Conservation (phyloP, 1,284 basidiomycete species). For the Coniophora puteana region DNA sequence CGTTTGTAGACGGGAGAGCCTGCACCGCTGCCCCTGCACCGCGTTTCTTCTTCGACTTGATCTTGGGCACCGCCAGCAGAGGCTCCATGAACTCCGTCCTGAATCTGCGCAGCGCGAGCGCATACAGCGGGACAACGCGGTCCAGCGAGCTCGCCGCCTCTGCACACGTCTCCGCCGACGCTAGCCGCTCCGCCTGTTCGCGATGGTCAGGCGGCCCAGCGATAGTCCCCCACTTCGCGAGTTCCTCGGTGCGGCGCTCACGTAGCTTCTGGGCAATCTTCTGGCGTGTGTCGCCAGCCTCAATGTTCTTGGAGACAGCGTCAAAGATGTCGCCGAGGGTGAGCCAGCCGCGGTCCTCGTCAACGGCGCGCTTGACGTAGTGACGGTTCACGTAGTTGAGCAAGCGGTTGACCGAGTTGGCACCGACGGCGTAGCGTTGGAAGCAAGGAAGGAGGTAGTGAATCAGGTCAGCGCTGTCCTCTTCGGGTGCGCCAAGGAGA, state of each 20-base stretch:
- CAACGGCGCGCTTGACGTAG: conserved; percentile 70
- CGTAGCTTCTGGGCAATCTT: conserved; percentile 52
- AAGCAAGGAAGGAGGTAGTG: conserved; percentile 69
- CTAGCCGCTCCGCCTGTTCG: conserved; percentile 43
- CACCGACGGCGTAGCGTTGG: conserved; percentile 62
- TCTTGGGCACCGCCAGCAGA: conserved; percentile 59
- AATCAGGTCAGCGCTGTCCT: conserved; percentile 63
- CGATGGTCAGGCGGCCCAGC: no score
- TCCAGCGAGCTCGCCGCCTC: conserved; percentile 68
- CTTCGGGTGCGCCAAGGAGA: conserved; percentile 54
- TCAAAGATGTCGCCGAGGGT: conserved; percentile 62
- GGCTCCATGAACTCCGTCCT: conserved; percentile 68
- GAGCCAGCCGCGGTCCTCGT: conserved; percentile 76
- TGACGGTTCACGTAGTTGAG: conserved; percentile 77
- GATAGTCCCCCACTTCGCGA: conserved; percentile 66
- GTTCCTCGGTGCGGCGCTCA: conserved; percentile 55
- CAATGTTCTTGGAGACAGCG: conserved; percentile 52
- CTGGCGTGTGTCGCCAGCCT: conserved; percentile 50
- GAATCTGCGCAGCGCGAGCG: conserved; percentile 66
- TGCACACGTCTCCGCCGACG: conserved; percentile 60
- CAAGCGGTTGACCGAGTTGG: conserved; percentile 62
- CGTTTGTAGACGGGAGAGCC: conserved; percentile 16
- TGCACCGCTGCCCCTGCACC: conserved; percentile 20
- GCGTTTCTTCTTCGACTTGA: conserved; percentile 51
- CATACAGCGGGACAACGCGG: conserved; percentile 57